These are phyloP conservation scores for Chloris gayana DNA, from an alignment of 176 grass and related monocot genomes.

Conservation along the genomic window DNA sequence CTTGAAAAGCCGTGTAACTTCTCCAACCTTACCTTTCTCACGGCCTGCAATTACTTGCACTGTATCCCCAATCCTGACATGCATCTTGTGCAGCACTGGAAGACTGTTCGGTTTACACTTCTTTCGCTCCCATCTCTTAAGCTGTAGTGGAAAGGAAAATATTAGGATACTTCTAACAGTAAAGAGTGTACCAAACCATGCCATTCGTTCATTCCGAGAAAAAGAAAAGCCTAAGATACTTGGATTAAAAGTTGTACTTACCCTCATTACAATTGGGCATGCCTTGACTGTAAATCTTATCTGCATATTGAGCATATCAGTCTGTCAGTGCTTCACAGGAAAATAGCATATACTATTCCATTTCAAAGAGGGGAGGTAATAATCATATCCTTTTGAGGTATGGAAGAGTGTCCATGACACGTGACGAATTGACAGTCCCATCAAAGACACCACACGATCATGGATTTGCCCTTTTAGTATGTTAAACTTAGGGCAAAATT, in stretches of 20 bases:
- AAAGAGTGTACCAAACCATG: neutral
- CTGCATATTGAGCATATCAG: slow-evolving; percentile 42
- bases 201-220: neutral
- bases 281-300: slow-evolving; percentile 61
- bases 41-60: slow-evolving; percentile 83
- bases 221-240: neutral
- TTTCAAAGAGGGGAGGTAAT: neutral
- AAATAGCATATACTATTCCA: neutral
- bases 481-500: neutral
- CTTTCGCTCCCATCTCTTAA: slow-evolving; percentile 91
- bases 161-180: neutral
- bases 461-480: neutral
- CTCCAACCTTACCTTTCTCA: slow-evolving; percentile 93
- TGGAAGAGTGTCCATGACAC: neutral
- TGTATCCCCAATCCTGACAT: slow-evolving; percentile 84
- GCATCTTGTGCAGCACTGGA: slow-evolving; percentile 92
- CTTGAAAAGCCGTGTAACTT: slow-evolving; percentile 68
- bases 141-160: slow-evolving; percentile 44
- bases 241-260: slow-evolving; percentile 31
- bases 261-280: slow-evolving; percentile 69
- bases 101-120: slow-evolving; percentile 94
- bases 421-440: neutral
- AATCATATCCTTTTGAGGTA: slow-evolving; percentile 15
- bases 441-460: neutral
- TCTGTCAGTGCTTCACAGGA: slow-evolving; percentile 30